Base-by-base conservation (phyloP, 2,329 filamentous ascomycete genomes). In the Pyricularia sp. region DNA sequence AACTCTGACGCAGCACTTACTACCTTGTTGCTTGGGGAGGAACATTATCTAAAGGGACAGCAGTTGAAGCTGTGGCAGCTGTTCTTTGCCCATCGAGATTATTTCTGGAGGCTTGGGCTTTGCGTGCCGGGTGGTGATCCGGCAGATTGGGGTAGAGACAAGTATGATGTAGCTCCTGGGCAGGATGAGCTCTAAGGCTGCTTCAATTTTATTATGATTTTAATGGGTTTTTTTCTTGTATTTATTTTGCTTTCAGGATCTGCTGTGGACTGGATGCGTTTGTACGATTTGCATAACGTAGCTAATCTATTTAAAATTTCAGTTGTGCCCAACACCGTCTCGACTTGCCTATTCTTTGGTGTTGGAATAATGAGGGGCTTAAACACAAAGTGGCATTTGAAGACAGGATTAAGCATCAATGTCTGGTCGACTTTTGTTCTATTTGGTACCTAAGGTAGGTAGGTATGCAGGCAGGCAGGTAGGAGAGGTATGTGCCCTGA, bases 11-110 rank as follows among this genome's bases (percentile, higher is more conserved):
- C 67, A 64, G 66, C 42, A 30, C 23, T 63, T 20, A 70, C 72
- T 70, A 78, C 81, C 78, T 89, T 74, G 76, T 85, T 72, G 74
- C 59, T 17, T 30, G 59, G 23, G 6, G 59, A 63, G 17, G 25
- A 28, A 17, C 25, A 63, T 17, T 28, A 23, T 28, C n/a, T 63
- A 1, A 28, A 23, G 14, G 12, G 3, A 30, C 59, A 63, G 25
- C 78, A 86, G 78, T 77, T 94, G 74, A 92, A 90, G 77, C 85
- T 96, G n/a, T 97, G 94, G 93, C 88, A 97, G 79, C 81, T 97
- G 9, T 90, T 98, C 76, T 97, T 96, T 78, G 92, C 94, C 0
- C 95, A 99, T 80, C 84, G 95, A 58, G 95, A 99, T 80, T 99
- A 99, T 78, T 98, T 99, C 79, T 97, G 93, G 92, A 85, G 95